Percentiles rank a stretch among this genome's conserved stretches.
phyloP scores from a whole-genome alignment of 345 rosid genomes.

The Fremontodendron californicum region DNA sequence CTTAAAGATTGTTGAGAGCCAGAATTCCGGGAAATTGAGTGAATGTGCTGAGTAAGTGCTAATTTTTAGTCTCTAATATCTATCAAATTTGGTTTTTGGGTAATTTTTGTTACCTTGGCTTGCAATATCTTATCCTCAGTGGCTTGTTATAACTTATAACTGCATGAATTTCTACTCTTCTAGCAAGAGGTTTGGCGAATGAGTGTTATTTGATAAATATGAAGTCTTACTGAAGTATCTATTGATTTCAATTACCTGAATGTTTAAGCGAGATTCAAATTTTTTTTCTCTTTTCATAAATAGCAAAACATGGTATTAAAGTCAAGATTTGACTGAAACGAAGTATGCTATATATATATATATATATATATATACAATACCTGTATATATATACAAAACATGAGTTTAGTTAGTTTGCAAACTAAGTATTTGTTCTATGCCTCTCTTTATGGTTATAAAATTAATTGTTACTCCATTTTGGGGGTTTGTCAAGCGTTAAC shows the following conservation, averaged over 20 bases:
- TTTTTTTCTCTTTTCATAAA: too few relatives aligned
- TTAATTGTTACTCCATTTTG: neutral
- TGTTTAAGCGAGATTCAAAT: too few relatives aligned
- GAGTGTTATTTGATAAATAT: neutral
- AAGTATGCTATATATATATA: too few relatives aligned
- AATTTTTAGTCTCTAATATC: neutral
- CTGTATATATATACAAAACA: too few relatives aligned
- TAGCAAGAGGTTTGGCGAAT: neutral
- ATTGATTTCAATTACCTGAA: neutral
- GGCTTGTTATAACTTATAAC: neutral
- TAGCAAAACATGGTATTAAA: neutral
- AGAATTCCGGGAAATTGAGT: conserved; percentile 83
- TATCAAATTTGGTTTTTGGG: neutral
- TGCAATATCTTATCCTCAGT: neutral
- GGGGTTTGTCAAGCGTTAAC: neutral
- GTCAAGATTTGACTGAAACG: too few relatives aligned
- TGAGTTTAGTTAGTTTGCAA: neutral
- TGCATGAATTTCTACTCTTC: neutral
- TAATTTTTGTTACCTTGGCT: neutral
- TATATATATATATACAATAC: too few relatives aligned
- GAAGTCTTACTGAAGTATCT: neutral
- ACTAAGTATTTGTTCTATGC: neutral
- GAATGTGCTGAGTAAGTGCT: conserved; percentile 96
- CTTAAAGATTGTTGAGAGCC: conserved; percentile 99
- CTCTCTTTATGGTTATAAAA: neutral